A percentile compares a stretch with the other conserved stretches of the same genome.
Conservation (phyloP, 768 basidiomycete species). For the Boletellus sp. region DNA sequence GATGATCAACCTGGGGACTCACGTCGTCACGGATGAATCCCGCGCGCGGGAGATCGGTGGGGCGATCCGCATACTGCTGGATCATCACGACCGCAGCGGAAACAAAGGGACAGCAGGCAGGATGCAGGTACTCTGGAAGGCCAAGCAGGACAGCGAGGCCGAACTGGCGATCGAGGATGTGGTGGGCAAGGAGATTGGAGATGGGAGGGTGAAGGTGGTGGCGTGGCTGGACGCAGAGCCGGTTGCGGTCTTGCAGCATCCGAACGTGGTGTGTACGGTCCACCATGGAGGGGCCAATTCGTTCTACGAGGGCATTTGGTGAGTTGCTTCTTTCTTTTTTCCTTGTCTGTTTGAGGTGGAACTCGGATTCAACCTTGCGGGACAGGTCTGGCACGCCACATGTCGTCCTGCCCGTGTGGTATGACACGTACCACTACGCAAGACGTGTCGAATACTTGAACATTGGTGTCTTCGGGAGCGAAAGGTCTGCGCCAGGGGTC, state of each 20-base stretch:
- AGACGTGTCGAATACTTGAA: conserved; percentile 1
- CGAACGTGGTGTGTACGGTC: neutral
- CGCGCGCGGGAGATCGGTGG: neutral
- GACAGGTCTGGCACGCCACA: conserved; percentile 10
- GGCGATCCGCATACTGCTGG: conserved; percentile 7
- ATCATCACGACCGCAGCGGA: neutral
- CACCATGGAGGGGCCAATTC: conserved; percentile 4
- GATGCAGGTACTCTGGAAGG: conserved; percentile 12
- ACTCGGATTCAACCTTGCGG: neutral
- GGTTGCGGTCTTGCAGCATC: conserved; percentile 4
- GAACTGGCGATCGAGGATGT: neutral
- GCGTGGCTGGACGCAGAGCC: conserved; percentile 12
- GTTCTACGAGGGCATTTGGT: neutral
- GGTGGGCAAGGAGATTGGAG: conserved; percentile 1
- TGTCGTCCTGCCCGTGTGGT: conserved; percentile 10
- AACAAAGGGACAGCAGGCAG: neutral
- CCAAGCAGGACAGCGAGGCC: neutral
- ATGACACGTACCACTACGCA: conserved; percentile 8
- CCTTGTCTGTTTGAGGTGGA: neutral
- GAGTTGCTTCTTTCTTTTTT: neutral
- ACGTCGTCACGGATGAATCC: neutral
- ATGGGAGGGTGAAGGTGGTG: conserved; percentile 8
- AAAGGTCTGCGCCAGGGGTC: neutral
- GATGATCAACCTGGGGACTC: conserved; percentile 11
- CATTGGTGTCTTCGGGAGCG: conserved; percentile 5